phyloP scores from a whole-genome alignment of 2,329 filamentous ascomycete genomes.

The Pseudogymnoascus sp. region DNA sequence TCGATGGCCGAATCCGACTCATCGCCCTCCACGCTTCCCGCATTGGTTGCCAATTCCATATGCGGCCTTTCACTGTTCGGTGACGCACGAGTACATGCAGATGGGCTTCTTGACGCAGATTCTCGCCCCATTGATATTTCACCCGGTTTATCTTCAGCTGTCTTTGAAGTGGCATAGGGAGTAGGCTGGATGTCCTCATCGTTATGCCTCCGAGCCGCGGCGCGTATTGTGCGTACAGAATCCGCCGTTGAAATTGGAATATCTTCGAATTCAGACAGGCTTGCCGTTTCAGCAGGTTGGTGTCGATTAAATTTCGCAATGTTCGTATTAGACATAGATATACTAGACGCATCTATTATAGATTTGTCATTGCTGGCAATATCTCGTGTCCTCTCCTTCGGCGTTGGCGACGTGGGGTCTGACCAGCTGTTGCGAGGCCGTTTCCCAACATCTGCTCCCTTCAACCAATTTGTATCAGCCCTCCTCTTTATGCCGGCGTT shows the following conservation, averaged over 20 bases:
- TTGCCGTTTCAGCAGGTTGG: not conserved
- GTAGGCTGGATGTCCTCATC: not conserved
- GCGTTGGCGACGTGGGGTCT: slow-evolving; percentile 22
- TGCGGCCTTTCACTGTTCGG: not conserved
- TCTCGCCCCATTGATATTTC: not conserved
- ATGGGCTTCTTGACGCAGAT: not conserved
- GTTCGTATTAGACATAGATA: not conserved
- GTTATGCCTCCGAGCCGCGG: not conserved
- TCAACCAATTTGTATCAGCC: slow-evolving; percentile 23
- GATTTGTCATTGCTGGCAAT: not conserved
- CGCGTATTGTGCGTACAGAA: not conserved
- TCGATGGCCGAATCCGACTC: not conserved
- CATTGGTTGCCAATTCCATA: not conserved
- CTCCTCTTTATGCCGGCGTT: slow-evolving; percentile 4
- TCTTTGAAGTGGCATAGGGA: not conserved
- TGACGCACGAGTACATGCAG: not conserved
- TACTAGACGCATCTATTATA: not conserved
- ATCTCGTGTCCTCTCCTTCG: slow-evolving; percentile 9
- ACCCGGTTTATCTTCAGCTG: not conserved
- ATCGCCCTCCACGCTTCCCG: not conserved
- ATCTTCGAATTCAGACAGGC: not conserved
- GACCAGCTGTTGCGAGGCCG: slow-evolving; percentile 23
- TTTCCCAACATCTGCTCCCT: slow-evolving; percentile 24
- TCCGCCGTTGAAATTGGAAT: not conserved
- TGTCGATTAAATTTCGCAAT: not conserved